Evolutionary conservation across 2,329 filamentous ascomycete species (phyloP), one percentile per base, ranked within the genome.

Genomic region (Lachnellula cervina): DNA sequence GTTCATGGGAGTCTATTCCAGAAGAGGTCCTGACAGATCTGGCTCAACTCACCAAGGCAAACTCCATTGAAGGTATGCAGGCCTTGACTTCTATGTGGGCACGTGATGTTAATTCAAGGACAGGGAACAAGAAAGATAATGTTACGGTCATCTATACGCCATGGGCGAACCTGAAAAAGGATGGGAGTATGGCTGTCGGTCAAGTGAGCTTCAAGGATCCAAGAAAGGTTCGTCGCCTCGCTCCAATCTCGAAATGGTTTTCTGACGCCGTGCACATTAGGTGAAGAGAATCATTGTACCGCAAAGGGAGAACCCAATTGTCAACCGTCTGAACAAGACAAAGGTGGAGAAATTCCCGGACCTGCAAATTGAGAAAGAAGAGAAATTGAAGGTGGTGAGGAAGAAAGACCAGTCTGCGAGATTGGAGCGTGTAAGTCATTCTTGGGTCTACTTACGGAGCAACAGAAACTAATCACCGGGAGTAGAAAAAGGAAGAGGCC

Each of bases 241-340:
- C 16, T 37, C 21, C 44, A 28, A 52, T 37, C 11, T 21, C 47
- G n/a, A 9, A 16, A 21, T 25, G 23, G 16, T 34, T 45, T 35
- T 21, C 7, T 13, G 19, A 47, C 25, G 49, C 53, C 5, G 38
- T 51, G 11, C 47, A 28, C n/a, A 38, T 14, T 64, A 87, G 76
- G 91, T 97, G 61, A 92, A 88, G 75, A 86, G 87, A 64, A 77
- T 96, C 56, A 83, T 95, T 55, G 88, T 99, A 16, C 72, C 84
- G 11, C 80, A 86, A 69, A 83, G 93, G 51, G 89, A 95, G 70
- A 99, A 99, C 72, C 76, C 86, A 49, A 90, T 97, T 67, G 84
- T 99, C 76, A 99, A 99, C 76, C 85, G 94, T n/a, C 82, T 99
- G 62, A 97, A 97, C 77, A 99, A 97, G 80, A 99, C 94, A 37